A percentile compares a stretch with the other conserved stretches of the same genome.
These are phyloP conservation scores for Cytospora piceae DNA, from an alignment of 2,329 filamentous ascomycete genomes.

Conservation along the genomic window DNA sequence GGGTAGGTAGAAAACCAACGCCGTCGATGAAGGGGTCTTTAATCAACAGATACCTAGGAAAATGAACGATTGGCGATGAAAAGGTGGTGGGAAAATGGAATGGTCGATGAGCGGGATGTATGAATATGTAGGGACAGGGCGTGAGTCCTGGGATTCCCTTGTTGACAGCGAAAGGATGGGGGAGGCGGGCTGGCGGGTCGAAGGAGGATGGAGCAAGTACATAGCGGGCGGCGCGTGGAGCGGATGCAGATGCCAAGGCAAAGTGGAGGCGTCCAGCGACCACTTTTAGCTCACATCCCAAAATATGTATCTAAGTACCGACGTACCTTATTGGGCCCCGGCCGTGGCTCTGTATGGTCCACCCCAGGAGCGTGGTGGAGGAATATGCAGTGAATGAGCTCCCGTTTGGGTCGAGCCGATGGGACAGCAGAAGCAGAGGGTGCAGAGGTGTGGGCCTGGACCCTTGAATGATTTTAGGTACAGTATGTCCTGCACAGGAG, in stretches of 20 bases:
- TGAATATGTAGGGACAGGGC: slow-evolving; percentile 29
- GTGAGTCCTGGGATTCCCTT: slow-evolving; percentile 28
- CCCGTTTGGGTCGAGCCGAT: slow-evolving; percentile 1
- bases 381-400: slow-evolving; percentile 20
- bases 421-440: slow-evolving; percentile 12
- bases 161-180: slow-evolving; percentile 22
- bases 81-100: slow-evolving; percentile 14
- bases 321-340: slow-evolving; percentile 13
- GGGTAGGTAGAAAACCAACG: slow-evolving; percentile 4
- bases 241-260: slow-evolving; percentile 23
- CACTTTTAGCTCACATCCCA: slow-evolving; percentile 2
- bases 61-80: slow-evolving; percentile 22
- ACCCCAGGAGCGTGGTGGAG: slow-evolving; percentile 16
- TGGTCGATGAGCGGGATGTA: slow-evolving; percentile 27
- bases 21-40: slow-evolving; percentile 2
- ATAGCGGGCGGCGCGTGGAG: slow-evolving; percentile 22
- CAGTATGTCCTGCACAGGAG: slow-evolving; percentile 5
- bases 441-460: slow-evolving; percentile 20
- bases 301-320: slow-evolving; percentile 4
- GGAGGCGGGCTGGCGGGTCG: slow-evolving; percentile 19
- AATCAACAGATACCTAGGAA: slow-evolving; percentile 5
- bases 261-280: slow-evolving; percentile 28
- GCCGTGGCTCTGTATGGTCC: slow-evolving; percentile 13
- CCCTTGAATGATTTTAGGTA: neutral
- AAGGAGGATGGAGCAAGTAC: slow-evolving; percentile 21